These are phyloP conservation scores for Hypsizygus marmoreus DNA, from an alignment of 768 basidiomycete genomes.

Conservation along the genomic window DNA sequence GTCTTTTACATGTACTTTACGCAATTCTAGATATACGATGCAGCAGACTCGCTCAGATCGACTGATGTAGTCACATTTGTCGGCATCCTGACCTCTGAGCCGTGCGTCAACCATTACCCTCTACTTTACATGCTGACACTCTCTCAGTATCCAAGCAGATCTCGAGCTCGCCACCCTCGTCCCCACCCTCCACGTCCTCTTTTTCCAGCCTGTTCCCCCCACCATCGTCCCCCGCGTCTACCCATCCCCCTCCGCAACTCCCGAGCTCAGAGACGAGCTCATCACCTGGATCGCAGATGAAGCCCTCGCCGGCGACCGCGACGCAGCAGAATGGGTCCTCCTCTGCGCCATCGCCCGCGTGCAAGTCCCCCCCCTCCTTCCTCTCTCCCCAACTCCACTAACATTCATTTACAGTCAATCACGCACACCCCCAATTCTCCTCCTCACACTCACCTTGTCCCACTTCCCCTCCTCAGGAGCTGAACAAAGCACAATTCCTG, in stretches of 20 bases:
- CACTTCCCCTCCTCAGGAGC: constrained; percentile 52
- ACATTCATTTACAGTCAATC: constrained; percentile 51
- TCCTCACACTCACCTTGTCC: constrained; percentile 65
- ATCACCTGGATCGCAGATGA: constrained; percentile 75
- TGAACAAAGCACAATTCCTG: constrained; percentile 35
- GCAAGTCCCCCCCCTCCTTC: constrained; percentile 43
- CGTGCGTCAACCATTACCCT: constrained; percentile 42
- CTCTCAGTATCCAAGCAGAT: constrained; percentile 37
- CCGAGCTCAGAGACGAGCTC: constrained; percentile 50
- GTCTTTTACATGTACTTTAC: no score
- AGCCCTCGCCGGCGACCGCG: constrained; percentile 64
- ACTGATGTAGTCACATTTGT: constrained; percentile 71
- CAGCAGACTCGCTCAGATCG: constrained; percentile 50
- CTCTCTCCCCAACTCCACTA: constrained; percentile 3
- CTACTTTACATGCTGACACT: constrained; percentile 6
- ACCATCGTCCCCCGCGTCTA: constrained; percentile 42
- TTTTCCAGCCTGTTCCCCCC: constrained; percentile 40
- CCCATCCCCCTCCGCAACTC: constrained; percentile 20
- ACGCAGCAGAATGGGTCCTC: constrained; percentile 77
- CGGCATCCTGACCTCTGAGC: constrained; percentile 69
- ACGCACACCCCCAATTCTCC: constrained; percentile 65
- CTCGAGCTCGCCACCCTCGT: constrained; percentile 46
- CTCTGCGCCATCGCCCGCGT: constrained; percentile 60
- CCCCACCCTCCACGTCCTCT: constrained; percentile 73
- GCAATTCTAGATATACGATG: constrained; percentile 60